Percentiles rank a stretch among this genome's conserved stretches.
Evolutionary conservation across 306 rosid genomes (phyloP).

Genomic region (Cicer judaicum): DNA sequence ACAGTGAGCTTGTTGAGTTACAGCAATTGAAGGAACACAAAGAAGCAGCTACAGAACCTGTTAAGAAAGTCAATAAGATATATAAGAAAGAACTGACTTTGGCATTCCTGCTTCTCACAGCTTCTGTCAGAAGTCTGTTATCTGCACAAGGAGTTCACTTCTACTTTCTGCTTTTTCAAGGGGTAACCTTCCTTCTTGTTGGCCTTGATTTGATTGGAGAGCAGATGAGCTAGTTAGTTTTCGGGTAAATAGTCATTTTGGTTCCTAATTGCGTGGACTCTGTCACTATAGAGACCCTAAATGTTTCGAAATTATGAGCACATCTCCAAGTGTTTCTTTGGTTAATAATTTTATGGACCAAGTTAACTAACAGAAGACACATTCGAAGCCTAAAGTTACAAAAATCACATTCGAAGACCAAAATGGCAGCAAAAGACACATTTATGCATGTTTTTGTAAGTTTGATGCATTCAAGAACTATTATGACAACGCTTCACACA

Average conservation of each 20-base stretch:
- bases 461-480: too few species aligned
- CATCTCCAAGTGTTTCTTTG: too few species aligned
- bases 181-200: conserved; percentile 89
- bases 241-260: not conserved
- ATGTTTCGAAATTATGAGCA: too few species aligned
- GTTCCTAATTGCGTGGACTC: too few species aligned
- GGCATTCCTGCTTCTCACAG: conserved; percentile 88
- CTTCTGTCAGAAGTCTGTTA: conserved; percentile 83
- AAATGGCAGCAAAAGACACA: too few species aligned
- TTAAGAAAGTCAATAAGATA: conserved; percentile 75
- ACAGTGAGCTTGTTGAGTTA: conserved; percentile 68
- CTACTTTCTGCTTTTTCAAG: conserved; percentile 96
- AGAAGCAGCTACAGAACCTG: conserved; percentile 53
- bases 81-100: conserved; percentile 82
- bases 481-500: too few species aligned
- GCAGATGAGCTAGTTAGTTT: conserved; percentile 73
- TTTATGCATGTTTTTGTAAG: too few species aligned
- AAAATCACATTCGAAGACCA: too few species aligned
- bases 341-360: too few species aligned
- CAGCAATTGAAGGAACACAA: conserved; percentile 59
- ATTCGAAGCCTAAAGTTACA: too few species aligned
- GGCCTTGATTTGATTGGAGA: conserved; percentile 98
- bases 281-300: too few species aligned
- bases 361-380: too few species aligned
- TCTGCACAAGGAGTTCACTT: conserved; percentile 96